These are phyloP conservation scores for Candolleomyces efflorescens DNA, from an alignment of 768 basidiomycete genomes.

Conservation along the genomic window DNA sequence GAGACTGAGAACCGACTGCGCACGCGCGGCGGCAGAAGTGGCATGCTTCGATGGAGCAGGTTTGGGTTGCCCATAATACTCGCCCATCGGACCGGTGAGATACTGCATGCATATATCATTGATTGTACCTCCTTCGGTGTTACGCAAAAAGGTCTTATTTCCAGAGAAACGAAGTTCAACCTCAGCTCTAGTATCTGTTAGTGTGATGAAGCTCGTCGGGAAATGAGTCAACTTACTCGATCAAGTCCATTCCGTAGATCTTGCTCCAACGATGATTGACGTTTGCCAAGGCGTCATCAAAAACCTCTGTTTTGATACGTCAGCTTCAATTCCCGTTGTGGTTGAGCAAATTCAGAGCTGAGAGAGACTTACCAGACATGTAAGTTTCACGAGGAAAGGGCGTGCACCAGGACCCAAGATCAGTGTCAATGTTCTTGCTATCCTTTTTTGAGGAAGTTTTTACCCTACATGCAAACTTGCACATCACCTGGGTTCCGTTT, in stretches of 20 bases:
- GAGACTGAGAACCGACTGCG: neutral
- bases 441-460: neutral
- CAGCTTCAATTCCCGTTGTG: too few relatives aligned
- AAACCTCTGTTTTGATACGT: neutral
- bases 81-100: neutral
- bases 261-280: neutral
- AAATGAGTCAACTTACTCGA: neutral
- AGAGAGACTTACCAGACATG: neutral
- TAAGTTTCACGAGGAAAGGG: neutral
- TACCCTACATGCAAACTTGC: neutral
- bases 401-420: neutral
- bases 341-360: neutral
- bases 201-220: too few relatives aligned
- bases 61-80: neutral
- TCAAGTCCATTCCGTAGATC: neutral
- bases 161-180: neutral
- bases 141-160: neutral
- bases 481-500: too few relatives aligned
- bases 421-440: neutral
- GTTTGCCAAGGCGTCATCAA: neutral
- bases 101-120: neutral
- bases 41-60: too few relatives aligned
- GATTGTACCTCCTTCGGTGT: neutral
- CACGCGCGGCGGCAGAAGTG: too few relatives aligned
- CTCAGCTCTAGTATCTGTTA: neutral